Evolutionary conservation across 495 filamentous ascomycete species (phyloP).

Genomic region (Hypomontagnella submonticulosa): DNA sequence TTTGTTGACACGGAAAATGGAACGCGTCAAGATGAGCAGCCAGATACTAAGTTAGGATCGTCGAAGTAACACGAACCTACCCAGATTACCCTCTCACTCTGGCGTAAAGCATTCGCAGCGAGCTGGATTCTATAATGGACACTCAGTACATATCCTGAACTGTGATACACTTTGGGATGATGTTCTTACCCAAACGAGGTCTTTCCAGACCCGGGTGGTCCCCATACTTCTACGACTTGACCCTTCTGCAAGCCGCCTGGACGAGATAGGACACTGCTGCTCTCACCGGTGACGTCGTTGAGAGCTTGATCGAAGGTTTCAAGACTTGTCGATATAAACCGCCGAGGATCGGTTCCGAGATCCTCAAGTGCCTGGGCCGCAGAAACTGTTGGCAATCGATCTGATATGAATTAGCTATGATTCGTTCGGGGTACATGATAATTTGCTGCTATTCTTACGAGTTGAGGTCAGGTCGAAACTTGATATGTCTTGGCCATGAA

Average conservation of each 20-base stretch:
- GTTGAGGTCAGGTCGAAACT: conserved; percentile 59
- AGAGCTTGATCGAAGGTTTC: conserved; percentile 68
- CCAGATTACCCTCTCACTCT: conserved; percentile 79
- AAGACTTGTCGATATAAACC: conserved; percentile 74
- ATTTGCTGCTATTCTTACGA: conserved; percentile 37
- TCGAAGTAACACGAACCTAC: conserved; percentile 71
- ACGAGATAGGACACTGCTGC: conserved; percentile 24
- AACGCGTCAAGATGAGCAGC: not conserved
- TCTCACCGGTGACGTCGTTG: conserved; percentile 42
- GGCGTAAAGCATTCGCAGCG: conserved; percentile 69
- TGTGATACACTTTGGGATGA: not conserved
- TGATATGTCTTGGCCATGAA: conserved; percentile 58
- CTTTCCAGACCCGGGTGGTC: conserved; percentile 89
- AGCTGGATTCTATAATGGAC: conserved; percentile 69
- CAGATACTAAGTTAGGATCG: not conserved
- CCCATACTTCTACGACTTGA: conserved; percentile 88
- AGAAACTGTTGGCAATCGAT: conserved; percentile 86
- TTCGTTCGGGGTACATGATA: not conserved
- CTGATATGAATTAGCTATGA: conserved; percentile 52
- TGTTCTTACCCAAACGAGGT: conserved; percentile 78
- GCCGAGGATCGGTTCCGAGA: conserved; percentile 59
- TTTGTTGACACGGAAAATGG: conserved; percentile 11
- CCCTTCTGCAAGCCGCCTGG: conserved; percentile 74
- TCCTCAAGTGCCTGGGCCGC: conserved; percentile 84
- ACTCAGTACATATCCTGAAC: conserved; percentile 19